A percentile compares a stretch with the other conserved stretches of the same genome.
Evolutionary conservation across 306 rosid genomes (phyloP).

Genomic region (Coriaria nepalensis): DNA sequence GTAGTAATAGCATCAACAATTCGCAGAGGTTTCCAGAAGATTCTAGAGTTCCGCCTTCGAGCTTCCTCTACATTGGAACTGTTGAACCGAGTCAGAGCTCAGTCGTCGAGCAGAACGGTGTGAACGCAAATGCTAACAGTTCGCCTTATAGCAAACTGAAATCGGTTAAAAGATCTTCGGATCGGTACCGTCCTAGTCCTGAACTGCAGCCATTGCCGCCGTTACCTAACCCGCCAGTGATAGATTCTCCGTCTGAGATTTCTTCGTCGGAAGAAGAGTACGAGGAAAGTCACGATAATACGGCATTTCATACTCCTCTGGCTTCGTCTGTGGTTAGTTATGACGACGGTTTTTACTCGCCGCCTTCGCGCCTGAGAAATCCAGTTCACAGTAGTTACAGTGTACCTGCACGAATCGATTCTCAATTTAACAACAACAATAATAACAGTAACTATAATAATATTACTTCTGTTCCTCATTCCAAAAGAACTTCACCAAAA

Average conservation of each 20-base stretch:
- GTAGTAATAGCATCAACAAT: not conserved
- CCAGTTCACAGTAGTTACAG: constrained; percentile 29
- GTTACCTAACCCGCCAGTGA: constrained; percentile 27
- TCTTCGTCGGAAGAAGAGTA: constrained; percentile 41
- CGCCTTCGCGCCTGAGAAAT: constrained; percentile 47
- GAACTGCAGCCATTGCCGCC: constrained; percentile 94
- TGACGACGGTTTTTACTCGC: constrained; percentile 55
- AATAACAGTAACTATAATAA: no score
- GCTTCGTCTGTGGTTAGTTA: constrained; percentile 41
- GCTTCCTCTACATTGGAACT: constrained; percentile 75
- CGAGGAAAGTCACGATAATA: constrained; percentile 38
- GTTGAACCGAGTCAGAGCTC: constrained; percentile 54
- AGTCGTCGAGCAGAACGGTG: constrained; percentile 12
- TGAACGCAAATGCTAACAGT: constrained; percentile 19
- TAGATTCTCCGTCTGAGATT: constrained; percentile 31
- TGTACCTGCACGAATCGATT: constrained; percentile 9
- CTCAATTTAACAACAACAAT: not conserved
- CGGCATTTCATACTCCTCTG: constrained; percentile 70
- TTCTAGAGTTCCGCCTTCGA: constrained; percentile 42
- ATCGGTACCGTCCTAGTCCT: constrained; percentile 86
- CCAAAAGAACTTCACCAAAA: constrained; percentile 72
- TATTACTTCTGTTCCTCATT: constrained; percentile 27
- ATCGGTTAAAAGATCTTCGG: constrained; percentile 51
- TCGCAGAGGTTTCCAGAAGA: constrained; percentile 27
- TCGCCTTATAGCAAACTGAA: constrained; percentile 67